Base-by-base conservation (phyloP, 176 grass and related monocot genomes). In the Musa troglodytarum region DNA sequence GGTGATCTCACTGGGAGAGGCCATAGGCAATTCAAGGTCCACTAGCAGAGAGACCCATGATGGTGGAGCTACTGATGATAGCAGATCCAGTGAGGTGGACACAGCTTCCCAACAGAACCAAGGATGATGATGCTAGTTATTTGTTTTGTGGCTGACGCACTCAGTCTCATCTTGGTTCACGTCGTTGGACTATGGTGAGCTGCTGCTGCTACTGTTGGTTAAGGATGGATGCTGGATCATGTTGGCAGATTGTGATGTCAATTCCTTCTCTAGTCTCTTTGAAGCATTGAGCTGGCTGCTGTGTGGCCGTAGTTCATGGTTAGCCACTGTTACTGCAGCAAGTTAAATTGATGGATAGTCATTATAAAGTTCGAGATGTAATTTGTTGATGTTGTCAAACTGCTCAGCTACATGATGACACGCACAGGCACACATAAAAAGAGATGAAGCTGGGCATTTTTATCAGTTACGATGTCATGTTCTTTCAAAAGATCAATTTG, bases 1-100 rank as follows among this genome's bases (percentile, higher is more conserved):
- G 15, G 57, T 72, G 3, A 71, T 92, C 50, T 50, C 81, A 28
- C 34, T 80, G 68, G 74, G 81, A 19, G 78, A 81, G 20, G 26
- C 77, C 16, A 4, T 70, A 1, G 52, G 49, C 53, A 76, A 68
- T 16, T 20, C 58, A n/a, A 68, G 34, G 11, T 12, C 74, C n/a
- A 43, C 53, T 57, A 20, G 34, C 64, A 82, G 58, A 63, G 54
- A 34, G 68, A 56, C 49, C 74, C 50, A 63, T 51, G 74, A 21
- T 14, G n/a, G 57, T 59, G 13, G 2, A 17, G 15, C 16, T 15
- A 59, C 20, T 59, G 57, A 6, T 59, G 16, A 17, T 59, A 19
- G 17, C n/a, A 19, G 57, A 59, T 59, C 57, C n/a, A 19, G 15
- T 20, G 57, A 59, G 57, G 57, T 20, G 19, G 57, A 59, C 21